Evolutionary conservation across 257 asterid genomes (phyloP), one percentile per base, ranked within the genome.

Genomic region (Nemophila menziesii): DNA sequence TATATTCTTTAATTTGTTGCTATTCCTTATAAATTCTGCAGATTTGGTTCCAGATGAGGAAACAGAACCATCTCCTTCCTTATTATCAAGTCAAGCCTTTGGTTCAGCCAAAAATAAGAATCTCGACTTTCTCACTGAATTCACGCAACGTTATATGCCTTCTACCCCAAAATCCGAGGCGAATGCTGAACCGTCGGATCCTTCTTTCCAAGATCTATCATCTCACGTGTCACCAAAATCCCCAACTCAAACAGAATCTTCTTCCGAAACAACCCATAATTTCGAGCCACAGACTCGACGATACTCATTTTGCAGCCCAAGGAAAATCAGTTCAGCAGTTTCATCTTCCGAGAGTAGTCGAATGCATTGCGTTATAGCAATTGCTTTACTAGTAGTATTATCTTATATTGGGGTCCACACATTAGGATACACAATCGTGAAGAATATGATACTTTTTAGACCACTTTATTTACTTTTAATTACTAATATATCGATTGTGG

Each of bases 401-500:
- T 71, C 95, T 4, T 65, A 58, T 24, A 47, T 51, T 3, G 75
- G 81, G 24, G 68, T 80, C 43, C 95, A 90, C 14, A 6, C 75
- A 16, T 38, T 65, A 11, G 75, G 86, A 43, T 45, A 62, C 58
- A 23, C 44, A 5, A 16, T 55, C 40, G 34, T 73, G 17, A 63
- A 73, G 58, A 49, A 58, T 37, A 22, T 65, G 46, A 17, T 72
- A 16, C 45, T 60, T 48, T 68, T 69, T 65, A 62, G 75, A 58
- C 95, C 98, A 14, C 65, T 80, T 51, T 77, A 64, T 57, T 55
- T 80, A 55, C 82, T 89, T 51, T 18, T 84, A 57, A 34, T 84
- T 54, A 80, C 93, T 27, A 78, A 80, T 51, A 42, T 70, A 41
- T 70, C 93, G 0, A 53, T 78, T 46, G 82, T 79, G 46, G 21